Evolutionary conservation across 2,329 filamentous ascomycete genomes (phyloP), one percentile per base, ranked within the genome.

Genomic region (Emergomyces africanus): DNA sequence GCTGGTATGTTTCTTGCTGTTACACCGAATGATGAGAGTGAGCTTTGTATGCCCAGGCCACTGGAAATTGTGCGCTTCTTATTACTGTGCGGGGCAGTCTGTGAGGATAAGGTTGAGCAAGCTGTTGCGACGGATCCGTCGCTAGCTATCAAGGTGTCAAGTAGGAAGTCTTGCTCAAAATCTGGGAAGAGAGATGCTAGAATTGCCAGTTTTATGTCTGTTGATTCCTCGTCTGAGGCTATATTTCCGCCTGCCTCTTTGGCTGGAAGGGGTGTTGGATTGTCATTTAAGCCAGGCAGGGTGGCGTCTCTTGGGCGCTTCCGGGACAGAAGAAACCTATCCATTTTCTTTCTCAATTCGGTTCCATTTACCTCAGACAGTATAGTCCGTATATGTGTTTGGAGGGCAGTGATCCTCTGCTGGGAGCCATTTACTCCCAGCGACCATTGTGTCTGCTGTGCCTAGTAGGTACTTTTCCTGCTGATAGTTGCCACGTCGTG

Each of bases 171-270:
- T 53, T 88, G 84, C 8, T 83, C 79, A 3, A 85, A 64, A 0
- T 77, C 69, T 0, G 88, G 83, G 64, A 90, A 81, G 0, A 96
- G 74, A 0, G 94, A 97, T 1, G 86, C 82, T 2, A 99, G 76
- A 1, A 95, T 77, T 1, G 90, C 90, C 15, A 99, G 75, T 68
- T 96, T 97, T 66, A 95, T 78, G 63, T 97, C 94, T 0, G 94
- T 99, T 1, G 88, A 85, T 18, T 90, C 83, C 18, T 71, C 68
- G 20, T 60, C 42, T 37, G 28, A 56, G 12, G 28, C 20, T 35
- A 35, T 30, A 15, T 48, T 53, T 25, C 25, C n/a, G 6, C 25
- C 20, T 23, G 18, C 28, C n/a, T 5, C 18, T 48, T 44, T 23
- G 20, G 25, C 15, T 23, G 55, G 15, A 35, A 23, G 41, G 18